These are phyloP conservation scores for Schoenoplectus tabernaemontani DNA, from an alignment of 202 grass and related monocot genomes.

Conservation along the genomic window DNA sequence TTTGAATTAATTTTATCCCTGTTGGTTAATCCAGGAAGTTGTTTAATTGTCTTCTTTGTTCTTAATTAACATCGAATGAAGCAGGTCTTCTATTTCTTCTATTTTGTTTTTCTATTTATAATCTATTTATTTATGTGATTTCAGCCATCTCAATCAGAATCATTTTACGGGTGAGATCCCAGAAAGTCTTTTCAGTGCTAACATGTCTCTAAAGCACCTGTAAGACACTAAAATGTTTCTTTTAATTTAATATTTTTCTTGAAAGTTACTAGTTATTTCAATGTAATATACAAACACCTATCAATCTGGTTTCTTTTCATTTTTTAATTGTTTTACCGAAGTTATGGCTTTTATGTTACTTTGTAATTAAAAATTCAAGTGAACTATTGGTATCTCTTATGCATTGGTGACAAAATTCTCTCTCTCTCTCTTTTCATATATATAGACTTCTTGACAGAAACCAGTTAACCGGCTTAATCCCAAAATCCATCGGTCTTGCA, in stretches of 20 bases:
- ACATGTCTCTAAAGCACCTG: constrained; percentile 43
- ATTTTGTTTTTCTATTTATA: neutral
- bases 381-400: neutral
- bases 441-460: constrained; percentile 67
- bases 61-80: neutral
- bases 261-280: neutral
- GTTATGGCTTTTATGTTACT: neutral
- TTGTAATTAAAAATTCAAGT: neutral
- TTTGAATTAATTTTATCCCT: neutral
- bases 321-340: neutral
- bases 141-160: constrained; percentile 74
- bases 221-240: constrained; percentile 30
- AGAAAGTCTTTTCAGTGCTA: constrained; percentile 43
- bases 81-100: neutral
- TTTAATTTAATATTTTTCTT: constrained; percentile 7
- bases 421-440: neutral
- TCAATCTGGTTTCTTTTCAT: neutral
- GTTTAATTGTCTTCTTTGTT: neutral
- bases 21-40: neutral
- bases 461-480: constrained; percentile 45
- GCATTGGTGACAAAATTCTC: neutral
- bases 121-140: constrained; percentile 9
- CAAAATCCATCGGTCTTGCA: constrained; percentile 40
- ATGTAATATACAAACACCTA: neutral
- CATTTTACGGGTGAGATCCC: constrained; percentile 47